Evolutionary conservation across 495 filamentous ascomycete genomes (phyloP), one percentile per base, ranked within the genome.

Genomic region (Aspergillus carlsbadensis): DNA sequence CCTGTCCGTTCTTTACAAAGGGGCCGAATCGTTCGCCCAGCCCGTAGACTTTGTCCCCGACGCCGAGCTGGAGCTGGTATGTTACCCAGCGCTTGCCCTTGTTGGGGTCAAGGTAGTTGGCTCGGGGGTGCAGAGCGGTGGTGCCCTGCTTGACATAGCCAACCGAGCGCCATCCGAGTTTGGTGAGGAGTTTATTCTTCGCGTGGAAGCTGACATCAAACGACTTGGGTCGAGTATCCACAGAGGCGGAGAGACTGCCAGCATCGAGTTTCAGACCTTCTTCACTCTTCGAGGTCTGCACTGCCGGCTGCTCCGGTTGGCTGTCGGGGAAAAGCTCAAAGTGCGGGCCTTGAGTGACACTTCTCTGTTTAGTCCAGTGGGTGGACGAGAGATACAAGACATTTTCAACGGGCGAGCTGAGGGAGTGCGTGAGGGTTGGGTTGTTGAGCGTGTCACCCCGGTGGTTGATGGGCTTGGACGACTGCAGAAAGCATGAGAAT

Each of bases 391-490:
- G 43, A 31, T 56, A 22, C 33, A 56, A 21, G 1, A 56, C 54
- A 21, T 56, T 56, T 22, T 56, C 54, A 10, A 49, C 20, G 35
- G 54, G 54, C 10, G 54, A 47, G 35, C 2, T 47, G 42, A 56
- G 43, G 6, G 54, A 47, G 20, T 56, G 54, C 7, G 54, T 56
- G 1, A 56, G 15, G 5, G 42, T 56, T 11, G 54, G 54, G 54
- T 56, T 49, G 35, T 56, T 56, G 10, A 56, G 44, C 41, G 54
- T 56, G 34, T 56, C 54, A 10, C 54, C 54, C 13, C 54, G 54
- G 43, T 39, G 35, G 43, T 56, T 56, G 33, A 56, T 56, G 3
- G 54, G 54, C 35, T 49, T 49, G 10, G 54, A 56, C 21, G 29
- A 37, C 54, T 56, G 18, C 5, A 18, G 5, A 15, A 14, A 24